These are phyloP conservation scores for Butyriboletus pseudospeciosus DNA, from an alignment of 1,284 basidiomycete species.

Conservation along the genomic window DNA sequence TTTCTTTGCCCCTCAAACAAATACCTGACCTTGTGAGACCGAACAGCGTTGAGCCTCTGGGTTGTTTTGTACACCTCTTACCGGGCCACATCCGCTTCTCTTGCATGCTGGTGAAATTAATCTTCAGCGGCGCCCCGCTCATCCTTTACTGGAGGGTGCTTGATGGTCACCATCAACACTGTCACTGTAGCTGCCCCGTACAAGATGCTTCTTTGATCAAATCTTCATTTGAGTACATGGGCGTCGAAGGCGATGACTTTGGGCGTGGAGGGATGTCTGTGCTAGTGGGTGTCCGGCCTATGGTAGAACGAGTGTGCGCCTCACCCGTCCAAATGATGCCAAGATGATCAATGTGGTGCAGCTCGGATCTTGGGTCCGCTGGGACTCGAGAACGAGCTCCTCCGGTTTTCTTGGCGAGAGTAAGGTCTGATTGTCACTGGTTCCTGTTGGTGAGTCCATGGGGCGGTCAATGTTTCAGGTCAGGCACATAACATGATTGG, in stretches of 20 bases:
- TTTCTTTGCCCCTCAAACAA: no score
- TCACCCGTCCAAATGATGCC: constrained; percentile 83
- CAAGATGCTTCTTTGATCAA: constrained; percentile 89
- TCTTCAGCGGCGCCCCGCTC: no score
- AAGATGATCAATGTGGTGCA: constrained; percentile 63
- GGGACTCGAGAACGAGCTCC: neutral
- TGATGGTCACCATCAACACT: constrained; percentile 61
- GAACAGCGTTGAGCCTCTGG: no score
- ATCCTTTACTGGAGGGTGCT: constrained; percentile 18
- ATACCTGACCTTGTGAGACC: no score
- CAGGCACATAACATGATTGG: neutral
- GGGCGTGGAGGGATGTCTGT: neutral
- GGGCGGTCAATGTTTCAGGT: neutral
- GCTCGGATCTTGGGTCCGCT: neutral
- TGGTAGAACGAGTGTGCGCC: constrained; percentile 16
- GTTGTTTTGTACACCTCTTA: no score
- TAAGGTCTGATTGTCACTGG: neutral
- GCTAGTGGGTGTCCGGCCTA: neutral
- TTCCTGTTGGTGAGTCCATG: neutral
- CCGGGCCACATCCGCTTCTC: no score
- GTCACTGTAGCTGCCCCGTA: constrained; percentile 68
- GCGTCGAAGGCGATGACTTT: constrained; percentile 88
- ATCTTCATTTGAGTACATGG: constrained; percentile 82
- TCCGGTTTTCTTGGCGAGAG: neutral
- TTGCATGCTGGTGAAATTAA: no score